phyloP scores from a whole-genome alignment of 1,284 basidiomycete genomes.

The Pseudozyma sp. region DNA sequence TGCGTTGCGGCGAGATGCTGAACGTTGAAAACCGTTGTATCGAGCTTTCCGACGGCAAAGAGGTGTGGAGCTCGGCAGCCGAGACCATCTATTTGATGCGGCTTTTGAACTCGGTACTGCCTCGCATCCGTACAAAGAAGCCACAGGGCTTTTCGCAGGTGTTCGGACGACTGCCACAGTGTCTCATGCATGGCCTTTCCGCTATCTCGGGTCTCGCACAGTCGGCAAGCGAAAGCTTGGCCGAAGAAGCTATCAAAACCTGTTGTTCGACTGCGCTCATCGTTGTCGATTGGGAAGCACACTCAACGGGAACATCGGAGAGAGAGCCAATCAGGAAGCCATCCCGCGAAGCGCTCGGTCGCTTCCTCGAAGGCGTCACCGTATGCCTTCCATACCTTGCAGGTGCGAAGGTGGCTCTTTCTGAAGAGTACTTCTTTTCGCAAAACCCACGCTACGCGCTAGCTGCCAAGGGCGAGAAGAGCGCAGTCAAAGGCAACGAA shows the following conservation, averaged over 20 bases:
- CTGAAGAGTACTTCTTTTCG: slow-evolving; percentile 30
- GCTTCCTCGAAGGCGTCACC: slow-evolving; percentile 41
- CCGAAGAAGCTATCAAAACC: slow-evolving; percentile 24
- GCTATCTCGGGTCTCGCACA: slow-evolving; percentile 5
- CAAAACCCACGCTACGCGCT: slow-evolving; percentile 32
- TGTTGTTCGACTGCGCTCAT: slow-evolving; percentile 40
- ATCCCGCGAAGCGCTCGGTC: slow-evolving; percentile 33
- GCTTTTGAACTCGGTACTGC: slow-evolving; percentile 41
- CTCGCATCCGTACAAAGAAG: slow-evolving; percentile 60
- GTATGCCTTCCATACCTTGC: slow-evolving; percentile 37
- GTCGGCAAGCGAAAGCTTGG: slow-evolving; percentile 10
- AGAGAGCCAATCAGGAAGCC: slow-evolving; percentile 23
- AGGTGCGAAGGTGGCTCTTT: slow-evolving; percentile 22
- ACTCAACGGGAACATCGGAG: slow-evolving; percentile 21
- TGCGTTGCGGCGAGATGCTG: slow-evolving; percentile 50
- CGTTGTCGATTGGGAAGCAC: slow-evolving; percentile 45
- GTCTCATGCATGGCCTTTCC: slow-evolving; percentile 32
- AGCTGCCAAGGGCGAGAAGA: slow-evolving; percentile 1
- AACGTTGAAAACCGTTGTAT: slow-evolving; percentile 4
- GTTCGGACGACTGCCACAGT: slow-evolving; percentile 45
- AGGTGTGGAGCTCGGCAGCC: slow-evolving; percentile 20
- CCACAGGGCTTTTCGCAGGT: slow-evolving; percentile 52
- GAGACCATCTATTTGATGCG: slow-evolving; percentile 39
- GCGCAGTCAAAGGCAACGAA: slow-evolving; percentile 37
- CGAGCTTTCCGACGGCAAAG: slow-evolving; percentile 7